A percentile compares a stretch with the other conserved stretches of the same genome.
Evolutionary conservation across 192 early-diverging fungal genomes (phyloP).

Genomic region (Gryganskiella cystojenkinii): DNA sequence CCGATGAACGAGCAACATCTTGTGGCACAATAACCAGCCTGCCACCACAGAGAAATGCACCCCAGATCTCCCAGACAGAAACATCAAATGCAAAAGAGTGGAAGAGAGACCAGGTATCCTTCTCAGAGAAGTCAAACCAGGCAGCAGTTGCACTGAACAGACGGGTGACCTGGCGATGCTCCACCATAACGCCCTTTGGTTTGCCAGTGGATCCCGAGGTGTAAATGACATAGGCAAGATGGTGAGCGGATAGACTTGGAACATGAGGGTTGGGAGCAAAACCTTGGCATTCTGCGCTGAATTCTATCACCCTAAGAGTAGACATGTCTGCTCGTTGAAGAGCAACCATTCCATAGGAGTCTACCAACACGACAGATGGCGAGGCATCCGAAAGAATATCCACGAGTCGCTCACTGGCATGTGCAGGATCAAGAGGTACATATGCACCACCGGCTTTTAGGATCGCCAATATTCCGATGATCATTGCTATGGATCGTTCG

Average conservation of each 20-base stretch:
- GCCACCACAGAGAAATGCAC: too few relatives aligned
- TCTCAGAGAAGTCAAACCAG: background rate
- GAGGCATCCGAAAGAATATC: slow-evolving; percentile 30
- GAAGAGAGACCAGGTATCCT: slow-evolving; percentile 10
- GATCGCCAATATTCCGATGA: slow-evolving; percentile 34
- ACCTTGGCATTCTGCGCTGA: background rate
- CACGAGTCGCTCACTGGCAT: slow-evolving; percentile 29
- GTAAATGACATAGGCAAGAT: slow-evolving; percentile 26
- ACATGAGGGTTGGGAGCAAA: background rate
- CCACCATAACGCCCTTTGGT: slow-evolving; percentile 41
- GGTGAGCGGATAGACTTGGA: background rate
- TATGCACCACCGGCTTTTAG: slow-evolving; percentile 53
- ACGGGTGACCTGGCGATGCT: slow-evolving; percentile 1
- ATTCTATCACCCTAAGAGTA: background rate
- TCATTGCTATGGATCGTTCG: slow-evolving; percentile 6
- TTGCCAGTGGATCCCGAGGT: slow-evolving; percentile 51
- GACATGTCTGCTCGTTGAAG: background rate
- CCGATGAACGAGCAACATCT: too few relatives aligned
- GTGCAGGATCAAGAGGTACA: slow-evolving; percentile 50
- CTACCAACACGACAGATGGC: slow-evolving; percentile 2
- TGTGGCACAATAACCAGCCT: too few relatives aligned
- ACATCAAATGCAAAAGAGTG: too few relatives aligned
- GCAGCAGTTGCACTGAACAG: background rate
- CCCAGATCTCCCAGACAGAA: too few relatives aligned
- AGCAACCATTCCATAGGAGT: background rate